Evolutionary conservation across 164 flowering plant genomes (phyloP).

Genomic region (Echeveria elegans): DNA sequence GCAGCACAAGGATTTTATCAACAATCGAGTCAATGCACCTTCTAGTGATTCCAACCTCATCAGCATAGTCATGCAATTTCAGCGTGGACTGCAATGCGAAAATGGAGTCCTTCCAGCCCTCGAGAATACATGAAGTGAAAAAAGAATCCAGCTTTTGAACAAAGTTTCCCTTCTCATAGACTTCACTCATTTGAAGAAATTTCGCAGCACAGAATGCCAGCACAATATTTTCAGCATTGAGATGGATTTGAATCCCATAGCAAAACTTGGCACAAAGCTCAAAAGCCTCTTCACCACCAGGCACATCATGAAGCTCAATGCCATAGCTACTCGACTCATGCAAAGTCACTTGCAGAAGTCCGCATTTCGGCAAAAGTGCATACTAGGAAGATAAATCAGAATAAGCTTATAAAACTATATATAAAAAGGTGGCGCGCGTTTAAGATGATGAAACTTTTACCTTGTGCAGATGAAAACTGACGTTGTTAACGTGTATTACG

Average conservation of each 20-base stretch:
- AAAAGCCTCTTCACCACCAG: slow-evolving; percentile 85
- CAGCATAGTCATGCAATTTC: slow-evolving; percentile 54
- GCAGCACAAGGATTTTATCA: slow-evolving; percentile 60
- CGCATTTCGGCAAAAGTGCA: slow-evolving; percentile 70
- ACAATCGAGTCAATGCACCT: slow-evolving; percentile 69
- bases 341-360: slow-evolving; percentile 53
- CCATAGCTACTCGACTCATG: slow-evolving; percentile 20
- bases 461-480: slow-evolving; percentile 67
- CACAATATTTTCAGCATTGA: slow-evolving; percentile 69
- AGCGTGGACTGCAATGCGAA: slow-evolving; percentile 42
- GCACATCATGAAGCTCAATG: slow-evolving; percentile 62
- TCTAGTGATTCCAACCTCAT: slow-evolving; percentile 59
- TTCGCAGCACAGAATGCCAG: slow-evolving; percentile 72
- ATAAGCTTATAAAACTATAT: background rate
- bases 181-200: slow-evolving; percentile 74
- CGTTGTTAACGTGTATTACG: slow-evolving; percentile 43
- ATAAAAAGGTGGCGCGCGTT: background rate
- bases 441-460: slow-evolving; percentile 23
- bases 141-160: slow-evolving; percentile 62
- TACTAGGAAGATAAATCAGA: slow-evolving; percentile 29
- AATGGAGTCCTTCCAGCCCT: slow-evolving; percentile 90
- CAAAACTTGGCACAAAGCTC: slow-evolving; percentile 90
- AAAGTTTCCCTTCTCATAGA: slow-evolving; percentile 61
- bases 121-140: slow-evolving; percentile 70
- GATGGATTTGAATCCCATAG: slow-evolving; percentile 66